These are phyloP conservation scores for Fraxinus platypoda DNA, from an alignment of 305 asterid species.

Conservation along the genomic window DNA sequence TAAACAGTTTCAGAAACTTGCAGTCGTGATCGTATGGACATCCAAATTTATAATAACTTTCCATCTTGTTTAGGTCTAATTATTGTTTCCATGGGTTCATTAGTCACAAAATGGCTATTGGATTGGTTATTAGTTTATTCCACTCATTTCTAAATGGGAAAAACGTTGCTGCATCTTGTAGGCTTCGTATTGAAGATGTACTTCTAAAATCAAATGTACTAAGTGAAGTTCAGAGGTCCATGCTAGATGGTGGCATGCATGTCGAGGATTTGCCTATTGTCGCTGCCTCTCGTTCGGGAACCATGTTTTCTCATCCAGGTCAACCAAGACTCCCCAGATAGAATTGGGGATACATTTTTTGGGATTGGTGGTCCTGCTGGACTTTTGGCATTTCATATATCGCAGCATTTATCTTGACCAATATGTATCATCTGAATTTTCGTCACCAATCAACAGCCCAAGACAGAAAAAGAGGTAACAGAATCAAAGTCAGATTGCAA, in stretches of 20 bases:
- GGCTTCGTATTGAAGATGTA: conserved; percentile 78
- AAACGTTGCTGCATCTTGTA: conserved; percentile 32
- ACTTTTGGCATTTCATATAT: conserved; percentile 94
- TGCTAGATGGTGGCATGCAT: conserved; percentile 82
- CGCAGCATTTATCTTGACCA: conserved; percentile 83
- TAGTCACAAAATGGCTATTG: conserved; percentile 15
- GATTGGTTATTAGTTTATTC: background rate
- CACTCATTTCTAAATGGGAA: conserved; percentile 27
- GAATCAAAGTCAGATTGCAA: conserved; percentile 15
- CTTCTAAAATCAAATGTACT: conserved; percentile 84
- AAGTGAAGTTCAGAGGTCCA: conserved; percentile 84
- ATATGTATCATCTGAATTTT: conserved; percentile 87
- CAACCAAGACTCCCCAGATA: conserved; percentile 52
- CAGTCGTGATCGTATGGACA: conserved; percentile 5
- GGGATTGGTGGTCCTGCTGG: conserved; percentile 94
- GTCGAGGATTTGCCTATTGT: conserved; percentile 69
- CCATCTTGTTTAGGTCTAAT: background rate
- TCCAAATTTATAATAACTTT: background rate
- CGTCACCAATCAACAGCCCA: conserved; percentile 70
- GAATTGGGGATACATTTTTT: conserved; percentile 39
- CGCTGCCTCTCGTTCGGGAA: conserved; percentile 56
- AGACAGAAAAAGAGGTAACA: conserved; percentile 81
- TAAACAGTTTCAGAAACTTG: background rate
- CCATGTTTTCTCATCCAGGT: conserved; percentile 55
- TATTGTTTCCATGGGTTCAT: background rate